Conservation (phyloP, 331 rosid genomes). For the Quercus tomentella region DNA sequence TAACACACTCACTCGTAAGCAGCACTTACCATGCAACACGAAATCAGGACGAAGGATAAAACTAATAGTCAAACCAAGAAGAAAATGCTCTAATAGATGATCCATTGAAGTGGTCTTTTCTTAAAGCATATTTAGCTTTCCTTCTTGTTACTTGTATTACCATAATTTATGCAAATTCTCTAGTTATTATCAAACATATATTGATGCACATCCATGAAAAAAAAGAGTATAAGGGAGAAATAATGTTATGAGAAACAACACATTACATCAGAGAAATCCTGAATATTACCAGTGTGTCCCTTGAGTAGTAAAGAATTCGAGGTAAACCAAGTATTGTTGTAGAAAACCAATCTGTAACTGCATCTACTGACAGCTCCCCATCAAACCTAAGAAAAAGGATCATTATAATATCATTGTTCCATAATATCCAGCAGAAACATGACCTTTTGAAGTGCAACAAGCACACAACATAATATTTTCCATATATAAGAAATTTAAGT, state of each 20-base stretch:
- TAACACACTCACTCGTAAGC: background rate
- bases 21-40: background rate
- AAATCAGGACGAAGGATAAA: background rate
- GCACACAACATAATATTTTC: background rate
- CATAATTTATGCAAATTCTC: background rate
- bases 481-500: background rate
- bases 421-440: background rate
- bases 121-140: background rate
- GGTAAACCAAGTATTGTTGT: conserved; percentile 69
- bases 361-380: conserved; percentile 60
- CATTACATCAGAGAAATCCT: background rate
- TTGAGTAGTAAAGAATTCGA: conserved; percentile 74
- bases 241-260: background rate
- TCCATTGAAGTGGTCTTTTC: background rate
- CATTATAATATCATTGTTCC: background rate
- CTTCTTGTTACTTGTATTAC: background rate
- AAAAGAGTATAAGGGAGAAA: background rate
- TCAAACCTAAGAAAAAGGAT: conserved; percentile 47
- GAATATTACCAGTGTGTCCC: conserved; percentile 68
- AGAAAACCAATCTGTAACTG: conserved; percentile 86
- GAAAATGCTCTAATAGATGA: background rate
- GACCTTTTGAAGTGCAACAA: conserved; percentile 4
- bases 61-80: background rate
- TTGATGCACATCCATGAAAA: background rate
- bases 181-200: background rate